Conservation (phyloP, 345 rosid genomes). For the Nasturtium officinale region DNA sequence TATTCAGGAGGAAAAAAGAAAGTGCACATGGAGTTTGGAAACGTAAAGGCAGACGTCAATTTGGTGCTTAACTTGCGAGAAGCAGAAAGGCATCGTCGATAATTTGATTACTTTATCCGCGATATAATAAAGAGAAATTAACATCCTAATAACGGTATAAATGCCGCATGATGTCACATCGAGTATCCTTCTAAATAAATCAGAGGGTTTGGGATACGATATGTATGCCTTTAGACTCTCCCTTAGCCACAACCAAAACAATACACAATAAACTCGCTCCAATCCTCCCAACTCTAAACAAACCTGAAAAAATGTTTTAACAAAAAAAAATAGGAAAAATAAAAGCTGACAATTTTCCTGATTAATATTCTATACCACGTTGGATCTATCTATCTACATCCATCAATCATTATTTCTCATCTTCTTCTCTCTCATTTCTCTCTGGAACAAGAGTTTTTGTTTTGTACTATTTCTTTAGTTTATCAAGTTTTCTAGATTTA, state of each 20-base stretch:
- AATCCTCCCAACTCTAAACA: constrained; percentile 28
- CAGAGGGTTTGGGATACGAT: constrained; percentile 37
- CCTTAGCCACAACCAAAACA: background rate
- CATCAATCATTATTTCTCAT: constrained; percentile 25
- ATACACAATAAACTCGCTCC: constrained; percentile 35
- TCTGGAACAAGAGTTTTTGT: constrained; percentile 17
- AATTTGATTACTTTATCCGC: background rate
- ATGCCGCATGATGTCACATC: constrained; percentile 28
- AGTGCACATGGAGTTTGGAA: constrained; percentile 49
- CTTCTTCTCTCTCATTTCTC: background rate
- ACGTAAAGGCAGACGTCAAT: constrained; percentile 44
- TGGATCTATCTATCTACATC: constrained; percentile 47
- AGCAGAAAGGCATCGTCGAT: constrained; percentile 45
- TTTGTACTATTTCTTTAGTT: constrained; percentile 4
- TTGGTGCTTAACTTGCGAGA: constrained; percentile 46
- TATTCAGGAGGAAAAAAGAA: constrained; percentile 12
- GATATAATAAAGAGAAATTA: background rate
- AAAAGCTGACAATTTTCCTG: constrained; percentile 46
- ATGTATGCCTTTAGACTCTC: constrained; percentile 41
- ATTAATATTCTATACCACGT: constrained; percentile 44
- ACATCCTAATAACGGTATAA: constrained; percentile 29
- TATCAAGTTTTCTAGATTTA: constrained; percentile 3
- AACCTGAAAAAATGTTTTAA: constrained; percentile 23
- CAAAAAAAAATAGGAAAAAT: constrained; percentile 13
- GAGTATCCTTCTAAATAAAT: constrained; percentile 8